These are phyloP conservation scores for Psilocybe cubensis DNA, from an alignment of 768 basidiomycete species.

Conservation along the genomic window DNA sequence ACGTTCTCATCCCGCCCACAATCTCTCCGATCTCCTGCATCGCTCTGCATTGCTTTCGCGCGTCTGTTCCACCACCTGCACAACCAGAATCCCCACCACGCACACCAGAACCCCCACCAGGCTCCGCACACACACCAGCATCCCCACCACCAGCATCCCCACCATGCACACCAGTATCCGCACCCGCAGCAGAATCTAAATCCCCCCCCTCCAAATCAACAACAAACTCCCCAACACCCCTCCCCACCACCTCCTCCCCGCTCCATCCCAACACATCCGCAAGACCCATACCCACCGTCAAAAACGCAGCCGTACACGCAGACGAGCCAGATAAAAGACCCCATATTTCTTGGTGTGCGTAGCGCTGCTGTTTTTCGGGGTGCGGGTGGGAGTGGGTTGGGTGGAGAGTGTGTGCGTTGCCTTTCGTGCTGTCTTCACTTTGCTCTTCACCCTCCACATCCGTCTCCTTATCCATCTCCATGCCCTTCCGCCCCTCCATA, in stretches of 20 bases:
- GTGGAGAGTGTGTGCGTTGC: too few species aligned
- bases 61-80: too few species aligned
- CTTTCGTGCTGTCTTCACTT: too few species aligned
- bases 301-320: conserved; percentile 38
- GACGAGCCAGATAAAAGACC: conserved; percentile 48
- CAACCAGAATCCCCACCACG: too few species aligned
- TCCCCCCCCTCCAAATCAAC: conserved; percentile 24
- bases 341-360: conserved; percentile 63
- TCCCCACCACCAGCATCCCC: too few species aligned
- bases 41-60: too few species aligned
- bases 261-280: conserved; percentile 71
- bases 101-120: too few species aligned
- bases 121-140: too few species aligned
- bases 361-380: too few species aligned
- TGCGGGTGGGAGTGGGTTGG: too few species aligned
- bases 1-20: conserved; percentile 17
- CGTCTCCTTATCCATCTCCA: neutral
- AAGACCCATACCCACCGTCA: conserved; percentile 53
- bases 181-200: too few species aligned
- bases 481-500: neutral
- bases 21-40: conserved; percentile 28
- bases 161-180: too few species aligned
- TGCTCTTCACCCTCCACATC: conserved; percentile 21
- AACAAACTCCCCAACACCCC: conserved; percentile 43
- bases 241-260: conserved; percentile 55